phyloP scores from a whole-genome alignment of 768 basidiomycete genomes.

The Lentinula boryana region DNA sequence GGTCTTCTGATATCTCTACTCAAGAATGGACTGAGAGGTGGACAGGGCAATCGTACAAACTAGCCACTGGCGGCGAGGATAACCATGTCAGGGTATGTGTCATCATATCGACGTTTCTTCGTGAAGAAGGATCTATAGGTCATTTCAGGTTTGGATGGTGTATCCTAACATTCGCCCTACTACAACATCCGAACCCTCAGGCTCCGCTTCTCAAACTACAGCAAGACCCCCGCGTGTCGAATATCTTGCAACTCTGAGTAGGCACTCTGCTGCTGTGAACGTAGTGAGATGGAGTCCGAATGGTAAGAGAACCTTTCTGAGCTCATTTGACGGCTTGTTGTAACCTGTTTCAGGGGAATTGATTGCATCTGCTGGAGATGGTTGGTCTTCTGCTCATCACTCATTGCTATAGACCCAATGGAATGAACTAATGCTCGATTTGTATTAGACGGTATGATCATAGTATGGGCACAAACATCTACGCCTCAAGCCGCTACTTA shows the following conservation, averaged over 20 bases:
- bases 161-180: constrained; percentile 83
- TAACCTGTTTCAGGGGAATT: constrained; percentile 56
- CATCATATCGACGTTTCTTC: neutral
- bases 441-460: constrained; percentile 86
- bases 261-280: constrained; percentile 94
- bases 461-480: constrained; percentile 87
- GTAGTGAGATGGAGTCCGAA: constrained; percentile 95
- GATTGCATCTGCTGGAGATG: constrained; percentile 96
- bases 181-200: constrained; percentile 33
- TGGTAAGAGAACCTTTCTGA: constrained; percentile 41
- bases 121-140: neutral
- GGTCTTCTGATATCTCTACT: constrained; percentile 27
- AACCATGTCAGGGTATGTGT: constrained; percentile 89
- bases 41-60: constrained; percentile 71
- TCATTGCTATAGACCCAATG: constrained; percentile 3
- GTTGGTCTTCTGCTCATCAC: constrained; percentile 38
- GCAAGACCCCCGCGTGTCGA: constrained; percentile 77
- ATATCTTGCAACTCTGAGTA: constrained; percentile 88
- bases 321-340: neutral
- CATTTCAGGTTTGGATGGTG: constrained; percentile 82
- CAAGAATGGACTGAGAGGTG: constrained; percentile 35
- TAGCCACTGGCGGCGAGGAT: constrained; percentile 95
- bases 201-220: constrained; percentile 17
- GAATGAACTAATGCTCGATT: neutral
- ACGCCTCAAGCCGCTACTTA: constrained; percentile 67